phyloP scores from a whole-genome alignment of 2,329 filamentous ascomycete genomes.

The Aspergillus versicolor region DNA sequence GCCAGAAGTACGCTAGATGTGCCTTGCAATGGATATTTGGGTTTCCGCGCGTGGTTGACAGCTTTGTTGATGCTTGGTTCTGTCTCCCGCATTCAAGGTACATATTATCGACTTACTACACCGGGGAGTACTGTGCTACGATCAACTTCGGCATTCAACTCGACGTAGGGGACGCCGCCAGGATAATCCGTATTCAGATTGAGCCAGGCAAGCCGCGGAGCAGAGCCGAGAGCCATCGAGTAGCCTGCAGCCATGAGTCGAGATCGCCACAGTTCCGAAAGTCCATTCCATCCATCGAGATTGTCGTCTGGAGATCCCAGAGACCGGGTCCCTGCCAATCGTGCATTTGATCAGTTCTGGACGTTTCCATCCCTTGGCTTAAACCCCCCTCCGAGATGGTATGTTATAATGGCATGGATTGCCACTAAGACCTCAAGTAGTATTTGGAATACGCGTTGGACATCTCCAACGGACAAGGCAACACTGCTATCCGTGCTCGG shows the following conservation, averaged over 20 bases:
- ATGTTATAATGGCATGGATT: neutral
- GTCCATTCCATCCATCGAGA: conserved; percentile 15
- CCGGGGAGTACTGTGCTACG: neutral
- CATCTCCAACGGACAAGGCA: conserved; percentile 15
- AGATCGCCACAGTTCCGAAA: conserved; percentile 19
- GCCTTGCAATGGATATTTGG: conserved; percentile 23
- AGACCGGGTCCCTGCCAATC: conserved; percentile 21
- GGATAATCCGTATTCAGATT: neutral
- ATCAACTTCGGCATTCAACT: neutral
- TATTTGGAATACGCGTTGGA: conserved; percentile 21
- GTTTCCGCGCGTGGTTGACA: neutral
- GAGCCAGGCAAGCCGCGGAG: conserved; percentile 1
- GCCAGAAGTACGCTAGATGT: conserved; percentile 19
- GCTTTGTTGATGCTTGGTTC: neutral
- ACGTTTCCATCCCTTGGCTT: conserved; percentile 13
- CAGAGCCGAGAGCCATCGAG: conserved; percentile 11
- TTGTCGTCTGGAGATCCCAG: conserved; percentile 20
- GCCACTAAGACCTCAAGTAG: neutral
- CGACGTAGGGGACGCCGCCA: neutral
- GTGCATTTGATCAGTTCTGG: conserved; percentile 17
- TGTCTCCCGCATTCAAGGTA: neutral
- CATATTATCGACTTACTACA: neutral
- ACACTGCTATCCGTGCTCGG: conserved; percentile 6
- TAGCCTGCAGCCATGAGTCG: conserved; percentile 14
- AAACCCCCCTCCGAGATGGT: neutral